Base-by-base conservation (phyloP, 1,284 basidiomycete species). In the Papiliotrema fonsecae region DNA sequence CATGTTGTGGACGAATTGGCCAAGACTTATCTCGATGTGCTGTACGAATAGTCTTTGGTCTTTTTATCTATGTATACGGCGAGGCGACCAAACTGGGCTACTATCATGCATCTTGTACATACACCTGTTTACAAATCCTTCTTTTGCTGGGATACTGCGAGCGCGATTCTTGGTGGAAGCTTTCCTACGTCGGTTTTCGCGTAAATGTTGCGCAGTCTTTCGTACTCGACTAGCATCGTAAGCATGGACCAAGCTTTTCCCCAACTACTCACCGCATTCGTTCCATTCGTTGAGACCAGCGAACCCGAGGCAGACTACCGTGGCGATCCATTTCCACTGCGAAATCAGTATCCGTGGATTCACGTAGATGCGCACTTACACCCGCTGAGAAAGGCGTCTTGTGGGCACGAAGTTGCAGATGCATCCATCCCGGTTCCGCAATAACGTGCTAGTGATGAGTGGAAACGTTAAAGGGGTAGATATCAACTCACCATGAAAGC, bases 1-100 rank as follows among this genome's bases (percentile, higher is more conserved):
- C 80, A 82, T n/a, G 82, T 98, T 69, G 86, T 97, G 10, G 82
- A 82, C n/a, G 79, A 89, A 64, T 70, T 97, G 46, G 88, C 89
- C 4, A 81, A 82, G 28, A 80, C 82, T 19, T 92, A 88, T 75
- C 74, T 93, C 63, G 88, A 92, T 69, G 78, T 86, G 35, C 61
- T 91, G 61, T 92, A 90, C 76, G 85, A 87, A 74, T 71, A 36
- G 54, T 16, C 14, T 11, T 21, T 7, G 37, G 14, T 21, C 13
- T 6, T 39, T 39, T 22, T 28, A 27, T 27, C 4, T n/a, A 21
- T 18, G 7, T 31, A 25, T 42, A 26, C n/a, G n/a, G n/a, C 28
- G 5, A 6, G 18, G 22, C 43, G 4, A 34, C 22, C 9, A n/a
- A 24, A 13, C 3, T 34, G 30, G 13, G 24, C 35, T 32, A n/a